phyloP scores from a whole-genome alignment of 257 asterid species.

The Verbena officinalis region DNA sequence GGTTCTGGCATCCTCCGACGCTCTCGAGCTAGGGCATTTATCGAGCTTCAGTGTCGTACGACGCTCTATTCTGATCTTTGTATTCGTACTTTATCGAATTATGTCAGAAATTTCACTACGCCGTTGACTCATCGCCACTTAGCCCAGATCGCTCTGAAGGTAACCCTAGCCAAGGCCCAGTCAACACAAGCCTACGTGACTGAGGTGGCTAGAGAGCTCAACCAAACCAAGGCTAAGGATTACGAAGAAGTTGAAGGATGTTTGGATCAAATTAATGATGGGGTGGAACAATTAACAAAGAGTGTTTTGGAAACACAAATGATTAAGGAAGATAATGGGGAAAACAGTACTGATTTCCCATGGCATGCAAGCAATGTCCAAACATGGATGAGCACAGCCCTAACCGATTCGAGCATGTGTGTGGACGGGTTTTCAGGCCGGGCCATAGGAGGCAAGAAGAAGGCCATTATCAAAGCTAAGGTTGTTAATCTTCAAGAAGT shows the following conservation, averaged over 20 bases:
- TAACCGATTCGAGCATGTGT: conserved; percentile 65
- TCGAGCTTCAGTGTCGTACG: conserved; percentile 34
- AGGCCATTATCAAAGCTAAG: conserved; percentile 53
- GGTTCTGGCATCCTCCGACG: neutral
- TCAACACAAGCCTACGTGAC: conserved; percentile 30
- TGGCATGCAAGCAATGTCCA: conserved; percentile 62
- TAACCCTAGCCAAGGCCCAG: conserved; percentile 26
- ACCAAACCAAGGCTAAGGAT: conserved; percentile 29
- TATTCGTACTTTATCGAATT: conserved; percentile 14
- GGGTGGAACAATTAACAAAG: conserved; percentile 46
- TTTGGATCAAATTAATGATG: conserved; percentile 44
- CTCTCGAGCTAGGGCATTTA: conserved; percentile 30
- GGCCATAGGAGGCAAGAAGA: conserved; percentile 53
- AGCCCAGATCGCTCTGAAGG: conserved; percentile 31
- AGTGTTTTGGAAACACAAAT: conserved; percentile 38
- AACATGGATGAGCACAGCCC: conserved; percentile 88
- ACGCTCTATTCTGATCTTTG: conserved; percentile 28
- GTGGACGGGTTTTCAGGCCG: conserved; percentile 62
- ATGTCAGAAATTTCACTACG: conserved; percentile 23
- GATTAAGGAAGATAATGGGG: conserved; percentile 46
- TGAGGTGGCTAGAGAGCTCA: conserved; percentile 30
- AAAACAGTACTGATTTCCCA: conserved; percentile 35
- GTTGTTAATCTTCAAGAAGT: conserved; percentile 62
- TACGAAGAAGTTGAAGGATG: conserved; percentile 34
- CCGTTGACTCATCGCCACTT: conserved; percentile 20